Evolutionary conservation across 1,139 yeast species (phyloP).

Genomic region (Geotrichum restrictum): DNA sequence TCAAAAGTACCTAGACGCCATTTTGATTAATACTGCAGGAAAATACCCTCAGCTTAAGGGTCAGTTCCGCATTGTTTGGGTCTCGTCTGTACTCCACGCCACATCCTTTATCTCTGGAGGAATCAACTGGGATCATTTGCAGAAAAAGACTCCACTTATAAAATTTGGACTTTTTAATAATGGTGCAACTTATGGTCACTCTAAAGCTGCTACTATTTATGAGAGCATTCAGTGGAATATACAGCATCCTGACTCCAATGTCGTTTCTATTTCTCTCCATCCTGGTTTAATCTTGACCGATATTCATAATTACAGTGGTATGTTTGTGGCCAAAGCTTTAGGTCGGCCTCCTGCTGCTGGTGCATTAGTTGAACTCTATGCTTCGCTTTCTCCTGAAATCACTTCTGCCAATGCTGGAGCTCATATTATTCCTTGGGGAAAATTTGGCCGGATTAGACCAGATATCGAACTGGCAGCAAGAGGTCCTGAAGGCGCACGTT

Average conservation of each 20-base stretch:
- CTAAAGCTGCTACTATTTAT: slow-evolving; percentile 46
- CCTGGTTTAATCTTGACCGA: slow-evolving; percentile 49
- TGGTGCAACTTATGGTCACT: slow-evolving; percentile 42
- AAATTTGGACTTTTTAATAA: background rate
- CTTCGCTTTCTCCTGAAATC: slow-evolving; percentile 44
- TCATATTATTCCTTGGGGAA: slow-evolving; percentile 41
- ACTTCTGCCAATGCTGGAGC: slow-evolving; percentile 31
- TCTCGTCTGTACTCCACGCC: too few relatives aligned
- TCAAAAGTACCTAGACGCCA: slow-evolving; percentile 46
- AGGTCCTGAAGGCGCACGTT: slow-evolving; percentile 35
- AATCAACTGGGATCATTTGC: too few relatives aligned
- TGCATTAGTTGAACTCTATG: slow-evolving; percentile 45
- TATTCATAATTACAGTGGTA: slow-evolving; percentile 29
- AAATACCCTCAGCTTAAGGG: slow-evolving; percentile 23
- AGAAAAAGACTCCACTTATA: background rate
- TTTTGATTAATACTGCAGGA: slow-evolving; percentile 40
- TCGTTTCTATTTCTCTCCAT: slow-evolving; percentile 38
- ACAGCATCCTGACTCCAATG: slow-evolving; percentile 30
- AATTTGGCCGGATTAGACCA: slow-evolving; percentile 32
- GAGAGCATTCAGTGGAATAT: slow-evolving; percentile 44
- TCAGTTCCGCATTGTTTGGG: background rate
- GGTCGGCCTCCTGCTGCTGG: slow-evolving; percentile 39
- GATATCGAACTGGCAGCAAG: slow-evolving; percentile 35
- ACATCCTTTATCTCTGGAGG: too few relatives aligned
- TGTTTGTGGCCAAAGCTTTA: slow-evolving; percentile 15